Conservation (phyloP, 2,329 filamentous ascomycete species). For the Aureobasidium namibiae region DNA sequence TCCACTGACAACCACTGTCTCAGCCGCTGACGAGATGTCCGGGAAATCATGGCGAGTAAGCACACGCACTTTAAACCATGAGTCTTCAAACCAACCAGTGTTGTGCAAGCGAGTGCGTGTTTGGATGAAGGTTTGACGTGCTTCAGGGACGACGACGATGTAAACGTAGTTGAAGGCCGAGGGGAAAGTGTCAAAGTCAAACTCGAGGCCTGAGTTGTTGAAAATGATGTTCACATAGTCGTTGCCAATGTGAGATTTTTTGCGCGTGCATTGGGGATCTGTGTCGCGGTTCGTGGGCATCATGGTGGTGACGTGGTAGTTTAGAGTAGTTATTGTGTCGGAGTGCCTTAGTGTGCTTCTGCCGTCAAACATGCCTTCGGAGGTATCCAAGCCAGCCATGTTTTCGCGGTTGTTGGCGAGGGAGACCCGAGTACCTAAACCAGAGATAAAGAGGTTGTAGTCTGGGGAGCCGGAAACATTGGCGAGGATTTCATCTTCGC, state of each 20-base stretch:
- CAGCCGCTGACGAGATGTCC: constrained; percentile 79
- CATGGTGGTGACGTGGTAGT: constrained; percentile 93
- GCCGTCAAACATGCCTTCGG: constrained; percentile 65
- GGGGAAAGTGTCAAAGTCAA: constrained; percentile 84
- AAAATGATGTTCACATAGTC: constrained; percentile 98
- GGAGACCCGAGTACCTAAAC: constrained; percentile 71
- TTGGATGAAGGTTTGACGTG: constrained; percentile 66
- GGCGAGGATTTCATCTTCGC: constrained; percentile 74
- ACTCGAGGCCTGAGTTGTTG: constrained; percentile 88
- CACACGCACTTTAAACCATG: constrained; percentile 72
- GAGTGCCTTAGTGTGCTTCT: constrained; percentile 90
- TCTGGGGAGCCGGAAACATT: constrained; percentile 82
- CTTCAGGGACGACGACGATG: constrained; percentile 88
- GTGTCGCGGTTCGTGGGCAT: constrained; percentile 83
- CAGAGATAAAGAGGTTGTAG: constrained; percentile 76
- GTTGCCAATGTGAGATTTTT: constrained; percentile 94
- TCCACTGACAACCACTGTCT: constrained; percentile 80
- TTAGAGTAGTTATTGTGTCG: constrained; percentile 86
- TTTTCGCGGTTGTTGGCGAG: constrained; percentile 83
- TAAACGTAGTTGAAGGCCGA: constrained; percentile 96
- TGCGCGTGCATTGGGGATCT: constrained; percentile 63
- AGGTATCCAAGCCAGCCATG: constrained; percentile 78
- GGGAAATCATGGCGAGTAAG: constrained; percentile 85
- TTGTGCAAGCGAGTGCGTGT: constrained; percentile 39
- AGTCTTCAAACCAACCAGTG: constrained; percentile 34